These are phyloP conservation scores for Scutellaria minor DNA, from an alignment of 257 asterid genomes.

Conservation along the genomic window DNA sequence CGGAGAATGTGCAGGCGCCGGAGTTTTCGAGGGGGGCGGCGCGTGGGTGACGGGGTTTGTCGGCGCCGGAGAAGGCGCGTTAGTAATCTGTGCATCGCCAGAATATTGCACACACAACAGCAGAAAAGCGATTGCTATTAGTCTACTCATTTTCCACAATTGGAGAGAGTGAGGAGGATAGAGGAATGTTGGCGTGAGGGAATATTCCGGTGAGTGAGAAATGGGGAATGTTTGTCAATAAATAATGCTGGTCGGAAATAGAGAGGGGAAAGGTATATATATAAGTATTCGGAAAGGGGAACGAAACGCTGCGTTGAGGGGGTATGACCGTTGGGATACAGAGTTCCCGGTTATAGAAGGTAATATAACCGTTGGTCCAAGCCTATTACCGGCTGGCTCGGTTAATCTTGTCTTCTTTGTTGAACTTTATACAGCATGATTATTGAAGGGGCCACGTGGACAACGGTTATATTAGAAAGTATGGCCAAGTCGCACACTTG, in stretches of 20 bases:
- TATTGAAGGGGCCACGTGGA: background rate
- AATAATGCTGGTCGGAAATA: background rate
- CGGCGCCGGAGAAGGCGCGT: constrained; percentile 71
- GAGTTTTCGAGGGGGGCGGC: constrained; percentile 39
- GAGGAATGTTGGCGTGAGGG: constrained; percentile 8
- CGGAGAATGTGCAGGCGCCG: constrained; percentile 49
- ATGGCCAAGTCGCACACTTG: no score
- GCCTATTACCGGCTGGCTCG: constrained; percentile 32
- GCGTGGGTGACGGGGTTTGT: constrained; percentile 27
- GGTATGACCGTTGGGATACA: constrained; percentile 50
- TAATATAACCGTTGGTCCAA: constrained; percentile 47
- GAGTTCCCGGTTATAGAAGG: constrained; percentile 15
- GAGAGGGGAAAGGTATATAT: constrained; percentile 33
- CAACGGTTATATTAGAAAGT: background rate
- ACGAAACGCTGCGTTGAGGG: constrained; percentile 52
- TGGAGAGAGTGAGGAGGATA: constrained; percentile 9
- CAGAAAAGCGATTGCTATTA: constrained; percentile 39
- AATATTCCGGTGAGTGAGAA: background rate
- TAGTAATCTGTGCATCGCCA: constrained; percentile 51
- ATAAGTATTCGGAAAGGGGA: constrained; percentile 6
- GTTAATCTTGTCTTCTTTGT: constrained; percentile 15
- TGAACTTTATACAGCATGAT: background rate
- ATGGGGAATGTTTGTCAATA: constrained; percentile 13
- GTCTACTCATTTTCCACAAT: constrained; percentile 41
- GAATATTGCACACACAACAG: constrained; percentile 40